Percentiles rank a stretch among this genome's conserved stretches.
Evolutionary conservation across 768 basidiomycete species (phyloP).

Genomic region (Lentinula detonsa): DNA sequence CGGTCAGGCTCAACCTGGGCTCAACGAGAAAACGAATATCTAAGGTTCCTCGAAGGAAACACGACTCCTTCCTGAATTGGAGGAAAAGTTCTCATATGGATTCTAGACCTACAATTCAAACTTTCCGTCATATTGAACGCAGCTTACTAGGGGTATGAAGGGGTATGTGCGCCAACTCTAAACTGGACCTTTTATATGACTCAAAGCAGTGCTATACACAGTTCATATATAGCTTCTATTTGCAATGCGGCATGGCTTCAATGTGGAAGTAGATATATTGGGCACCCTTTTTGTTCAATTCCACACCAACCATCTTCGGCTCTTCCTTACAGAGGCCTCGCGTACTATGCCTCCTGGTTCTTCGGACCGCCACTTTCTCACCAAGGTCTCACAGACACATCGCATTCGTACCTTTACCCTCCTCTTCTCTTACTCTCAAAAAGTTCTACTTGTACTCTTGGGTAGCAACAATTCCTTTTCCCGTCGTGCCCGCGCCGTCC

Average conservation of each 20-base stretch:
- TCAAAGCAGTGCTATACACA: not conserved
- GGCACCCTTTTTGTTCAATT: not conserved
- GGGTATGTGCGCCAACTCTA: not conserved
- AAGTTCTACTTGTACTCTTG: too few species aligned
- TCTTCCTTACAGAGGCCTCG: not conserved
- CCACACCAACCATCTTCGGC: not conserved
- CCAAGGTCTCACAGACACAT: too few species aligned
- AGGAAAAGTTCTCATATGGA: not conserved
- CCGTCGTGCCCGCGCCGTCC: too few species aligned
- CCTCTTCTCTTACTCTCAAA: too few species aligned
- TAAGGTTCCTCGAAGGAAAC: not conserved
- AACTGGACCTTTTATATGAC: not conserved
- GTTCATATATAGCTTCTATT: not conserved
- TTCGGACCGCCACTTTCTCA: too few species aligned
- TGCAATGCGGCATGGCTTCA: constrained; percentile 1
- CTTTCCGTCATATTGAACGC: too few species aligned
- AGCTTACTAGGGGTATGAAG: too few species aligned
- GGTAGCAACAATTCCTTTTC: too few species aligned
- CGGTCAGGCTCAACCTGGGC: not conserved
- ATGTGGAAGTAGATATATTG: not conserved
- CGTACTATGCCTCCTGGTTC: too few species aligned
- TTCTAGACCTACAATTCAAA: not conserved
- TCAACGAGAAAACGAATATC: not conserved
- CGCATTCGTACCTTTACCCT: too few species aligned
- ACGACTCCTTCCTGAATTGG: not conserved